phyloP scores from a whole-genome alignment of 352 stramenopile species.

The Thalassiosira hispida region DNA sequence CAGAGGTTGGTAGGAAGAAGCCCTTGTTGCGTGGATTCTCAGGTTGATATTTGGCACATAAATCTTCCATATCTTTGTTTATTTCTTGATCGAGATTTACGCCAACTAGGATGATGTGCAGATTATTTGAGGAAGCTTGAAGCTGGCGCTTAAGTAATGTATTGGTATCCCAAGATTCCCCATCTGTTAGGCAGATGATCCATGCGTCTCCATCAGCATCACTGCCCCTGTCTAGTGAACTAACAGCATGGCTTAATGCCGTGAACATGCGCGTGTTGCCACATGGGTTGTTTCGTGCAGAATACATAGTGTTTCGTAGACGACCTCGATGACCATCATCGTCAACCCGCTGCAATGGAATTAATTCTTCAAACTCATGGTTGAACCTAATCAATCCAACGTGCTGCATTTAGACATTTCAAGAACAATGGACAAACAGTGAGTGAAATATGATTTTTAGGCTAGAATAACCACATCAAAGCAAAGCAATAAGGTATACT shows the following conservation, averaged over 20 bases:
- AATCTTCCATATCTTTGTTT: conserved; percentile 36
- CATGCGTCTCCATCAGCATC: conserved; percentile 33
- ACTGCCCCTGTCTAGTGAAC: conserved; percentile 10
- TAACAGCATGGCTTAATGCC: conserved; percentile 34
- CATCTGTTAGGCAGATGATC: conserved; percentile 66
- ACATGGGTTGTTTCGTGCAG: conserved; percentile 25
- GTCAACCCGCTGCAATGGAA: conserved; percentile 41
- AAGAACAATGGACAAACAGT: not conserved
- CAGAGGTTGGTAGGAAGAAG: conserved; percentile 55
- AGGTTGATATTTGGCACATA: conserved; percentile 53
- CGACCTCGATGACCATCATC: conserved; percentile 1
- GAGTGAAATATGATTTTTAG: not conserved
- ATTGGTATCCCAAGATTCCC: conserved; percentile 40
- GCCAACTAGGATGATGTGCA: conserved; percentile 58
- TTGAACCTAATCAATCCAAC: conserved; percentile 57
- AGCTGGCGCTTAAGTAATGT: conserved; percentile 11
- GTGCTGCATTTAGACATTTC: conserved; percentile 7
- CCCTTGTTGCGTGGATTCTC: conserved; percentile 35
- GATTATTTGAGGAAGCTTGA: conserved; percentile 37
- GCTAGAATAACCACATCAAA: not conserved
- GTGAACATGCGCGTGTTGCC: conserved; percentile 58
- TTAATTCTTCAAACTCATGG: conserved; percentile 22
- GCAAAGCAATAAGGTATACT: conserved; percentile 17
- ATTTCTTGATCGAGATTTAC: conserved; percentile 39
- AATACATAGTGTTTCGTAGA: conserved; percentile 27